Base-by-base conservation (phyloP, 2,329 filamentous ascomycete species). In the Exophiala phaeomuriformis region DNA sequence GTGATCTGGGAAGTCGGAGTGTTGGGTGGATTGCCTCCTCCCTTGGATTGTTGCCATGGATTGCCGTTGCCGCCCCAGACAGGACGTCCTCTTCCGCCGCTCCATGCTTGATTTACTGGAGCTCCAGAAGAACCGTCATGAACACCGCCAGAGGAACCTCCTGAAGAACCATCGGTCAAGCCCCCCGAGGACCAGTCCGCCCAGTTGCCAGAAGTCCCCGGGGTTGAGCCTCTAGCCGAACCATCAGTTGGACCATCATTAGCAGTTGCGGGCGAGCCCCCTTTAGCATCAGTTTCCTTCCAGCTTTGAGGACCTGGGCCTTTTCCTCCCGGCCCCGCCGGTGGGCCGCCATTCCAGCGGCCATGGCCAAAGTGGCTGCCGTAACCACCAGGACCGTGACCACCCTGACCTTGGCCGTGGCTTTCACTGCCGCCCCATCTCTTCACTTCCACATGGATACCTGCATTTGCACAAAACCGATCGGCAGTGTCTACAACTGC, bases 401-500 rank as follows among this genome's bases (percentile, higher is more conserved):
- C 30, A 8, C 37, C 37, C 37, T 40, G n/a, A 19, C n/a, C n/a
- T n/a, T 12, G 44, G 44, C 7, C 44, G 37, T 40, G 37, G 4
- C 37, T 19, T 40, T 19, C 44, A 12, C 31, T 12, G 35, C 44
- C 44, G 8, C 44, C 44, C 44, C 44, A 32, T 47, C 44, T 47
- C 30, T 47, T 47, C 9, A 47, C 30, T 12, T 47, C 44, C 3
- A 47, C 44, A 33, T 47, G 31, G 30, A 47, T 36, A 10, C 44
- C 44, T 29, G 44, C 44, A 28, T 36, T 47, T 2, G 44, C 28
- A 28, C 44, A 47, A 12, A 47, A 47, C 30, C 30, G 30, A 12
- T 47, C 46, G 12, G 46, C 46, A n/a, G 46, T 48, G 12, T 48
- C 31, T 10, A 48, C 10, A 39, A 37, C 33, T 36, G 29, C 32